Base-by-base conservation (phyloP, 2,329 filamentous ascomycete genomes). In the Colletotrichum eremochloae region DNA sequence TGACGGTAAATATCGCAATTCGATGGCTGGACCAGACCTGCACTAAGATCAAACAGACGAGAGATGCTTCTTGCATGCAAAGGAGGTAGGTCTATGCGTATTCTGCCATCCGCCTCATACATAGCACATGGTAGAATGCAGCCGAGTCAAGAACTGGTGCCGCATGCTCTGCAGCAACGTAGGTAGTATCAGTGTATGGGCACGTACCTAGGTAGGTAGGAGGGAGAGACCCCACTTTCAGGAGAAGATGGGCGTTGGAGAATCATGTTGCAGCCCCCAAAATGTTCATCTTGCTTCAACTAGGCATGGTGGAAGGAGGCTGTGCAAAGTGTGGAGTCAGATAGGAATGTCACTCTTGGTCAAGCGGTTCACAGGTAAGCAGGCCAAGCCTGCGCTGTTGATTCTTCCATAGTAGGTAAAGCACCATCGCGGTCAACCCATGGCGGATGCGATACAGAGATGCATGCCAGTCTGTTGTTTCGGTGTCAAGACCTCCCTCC, bases 321-420 rank as follows among this genome's bases (percentile, higher is more conserved):
- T 73, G 71, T 73, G 71, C 68, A 71, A 71, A 66, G 71, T 73
- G 71, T 73, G 71, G 71, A 68, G 71, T 73, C 71, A 53, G 71
- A 71, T 73, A 61, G 48, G 55, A 69, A 57, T 73, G 62, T 67
- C 71, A 70, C 62, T 71, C 61, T 58, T 71, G 61, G 69, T 66
- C 61, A 24, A 24, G 24, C 24, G 24, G 62, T 63, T 55, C 67
- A n/a, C 36, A 48, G 61, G 57, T 62, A 48, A 57, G 46, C 61
- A 52, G 55, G 70, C 70, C 70, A 72, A 72, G 67, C 67, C 61
- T 42, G 56, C 57, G 67, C 67, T 62, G 63, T 62, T 71, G 62
- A 71, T 71, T 72, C 36, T 73, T 70, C 65, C 33, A 29, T 24
- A 24, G 24, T 24, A 24, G 24, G 24, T 24, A 24, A 56, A 70